Conservation (phyloP, 176 grass and related monocot species). For the Eremochloa ophiuroides region DNA sequence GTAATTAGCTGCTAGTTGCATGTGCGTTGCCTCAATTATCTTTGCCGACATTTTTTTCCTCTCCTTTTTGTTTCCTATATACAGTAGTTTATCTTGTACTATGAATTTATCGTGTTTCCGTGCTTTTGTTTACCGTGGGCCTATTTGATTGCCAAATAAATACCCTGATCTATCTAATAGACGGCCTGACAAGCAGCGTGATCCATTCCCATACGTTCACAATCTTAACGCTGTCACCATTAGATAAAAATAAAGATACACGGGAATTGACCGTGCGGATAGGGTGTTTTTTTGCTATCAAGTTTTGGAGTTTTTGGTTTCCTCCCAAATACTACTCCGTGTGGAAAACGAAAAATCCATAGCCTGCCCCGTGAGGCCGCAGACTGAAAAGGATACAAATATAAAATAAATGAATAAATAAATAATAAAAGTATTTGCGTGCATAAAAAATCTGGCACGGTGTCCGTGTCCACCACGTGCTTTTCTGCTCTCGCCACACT, state of each 20-base stretch:
- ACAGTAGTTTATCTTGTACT: too few species aligned
- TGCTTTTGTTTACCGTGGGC: not conserved
- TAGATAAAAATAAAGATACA: too few species aligned
- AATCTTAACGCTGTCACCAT: too few species aligned
- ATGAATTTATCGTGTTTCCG: not conserved
- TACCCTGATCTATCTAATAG: too few species aligned
- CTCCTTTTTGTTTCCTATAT: not conserved
- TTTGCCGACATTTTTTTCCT: not conserved
- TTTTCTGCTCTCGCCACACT: not conserved
- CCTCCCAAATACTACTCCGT: not conserved
- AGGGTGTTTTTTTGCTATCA: not conserved
- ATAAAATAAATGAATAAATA: too few species aligned
- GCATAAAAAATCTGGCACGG: not conserved
- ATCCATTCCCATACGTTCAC: too few species aligned
- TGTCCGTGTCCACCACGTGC: slow-evolving; percentile 32
- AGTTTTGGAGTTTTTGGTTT: not conserved
- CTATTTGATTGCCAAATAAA: too few species aligned
- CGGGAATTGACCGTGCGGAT: not conserved
- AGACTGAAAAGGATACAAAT: too few species aligned
- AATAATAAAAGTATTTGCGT: too few species aligned
- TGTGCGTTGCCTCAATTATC: not conserved
- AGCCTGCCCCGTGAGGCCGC: too few species aligned
- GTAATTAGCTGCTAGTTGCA: not conserved
- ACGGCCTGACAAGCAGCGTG: too few species aligned
- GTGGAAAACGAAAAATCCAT: not conserved